Conservation (phyloP, 805 yeast species). For the Limtongozyma cylindracea region DNA sequence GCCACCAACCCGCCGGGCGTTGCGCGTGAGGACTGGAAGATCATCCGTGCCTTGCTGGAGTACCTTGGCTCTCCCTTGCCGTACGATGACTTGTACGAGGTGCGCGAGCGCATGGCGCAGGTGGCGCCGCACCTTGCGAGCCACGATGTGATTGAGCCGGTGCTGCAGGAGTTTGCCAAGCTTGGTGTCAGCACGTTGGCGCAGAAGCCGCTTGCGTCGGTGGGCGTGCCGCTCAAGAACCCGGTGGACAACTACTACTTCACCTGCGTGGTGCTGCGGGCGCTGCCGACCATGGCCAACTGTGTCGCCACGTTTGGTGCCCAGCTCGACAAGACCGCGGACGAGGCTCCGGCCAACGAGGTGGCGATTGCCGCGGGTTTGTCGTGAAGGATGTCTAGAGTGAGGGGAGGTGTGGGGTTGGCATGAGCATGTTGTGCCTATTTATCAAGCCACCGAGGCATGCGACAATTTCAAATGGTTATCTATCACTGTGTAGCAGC, state of each 20-base stretch:
- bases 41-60: constrained; percentile 61
- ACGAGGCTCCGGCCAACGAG: no score
- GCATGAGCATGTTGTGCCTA: no score
- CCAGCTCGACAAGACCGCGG: constrained; percentile 30
- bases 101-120: constrained; percentile 46
- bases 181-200: constrained; percentile 25
- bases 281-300: constrained; percentile 78
- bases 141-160: constrained; percentile 53
- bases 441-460: no score
- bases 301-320: constrained; percentile 54
- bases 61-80: constrained; percentile 47
- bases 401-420: no score
- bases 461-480: no score
- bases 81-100: constrained; percentile 43
- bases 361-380: no score
- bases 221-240: constrained; percentile 26
- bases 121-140: constrained; percentile 62
- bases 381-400: no score
- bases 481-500: no score
- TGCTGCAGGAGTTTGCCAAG: constrained; percentile 25
- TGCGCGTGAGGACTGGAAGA: constrained; percentile 85
- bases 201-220: constrained; percentile 12
- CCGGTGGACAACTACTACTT: constrained; percentile 69
- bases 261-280: constrained; percentile 70
- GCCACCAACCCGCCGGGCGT: constrained; percentile 74